Base-by-base conservation (phyloP, 2,329 filamentous ascomycete genomes). In the Sporothrix schenckii region DNA sequence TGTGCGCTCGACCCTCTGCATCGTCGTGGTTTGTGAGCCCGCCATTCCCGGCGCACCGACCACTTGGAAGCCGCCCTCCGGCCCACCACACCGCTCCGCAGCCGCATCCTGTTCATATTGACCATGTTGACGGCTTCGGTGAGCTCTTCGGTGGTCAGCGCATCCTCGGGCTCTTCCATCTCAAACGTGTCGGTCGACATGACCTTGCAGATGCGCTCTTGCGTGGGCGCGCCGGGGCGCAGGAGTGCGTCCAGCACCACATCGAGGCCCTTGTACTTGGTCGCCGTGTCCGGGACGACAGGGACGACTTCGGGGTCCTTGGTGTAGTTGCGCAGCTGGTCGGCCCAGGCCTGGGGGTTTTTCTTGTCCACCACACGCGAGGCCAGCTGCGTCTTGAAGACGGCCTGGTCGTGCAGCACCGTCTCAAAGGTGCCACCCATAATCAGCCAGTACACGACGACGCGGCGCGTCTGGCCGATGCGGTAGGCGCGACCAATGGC, bases 401-500 rank as follows among this genome's bases (percentile, higher is more conserved):
- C 82, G 1, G 89, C 85, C 72, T 87, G 88, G 78, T 92, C 91
- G 74, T 93, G 88, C 61, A 96, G 81, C 11, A 85, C 84, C 53
- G 90, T 87, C 77, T 97, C 93, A 74, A 91, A 93, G 0, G 93
- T 95, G 1, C 93, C 93, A 2, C 89, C 92, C 13, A 88, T 83
- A 34, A 93, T 82, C 72, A 97, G 88, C 21, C 91, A 90, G 79
- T 97, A 97, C 1, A 97, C 93, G 76, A 87, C 94, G 0, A 97
- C 93, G 0, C 86, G 84, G 75, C 94, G 95, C 50, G 81, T 82
- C 78, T 97, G 94, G 0, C 93, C 93, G 47, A 97, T 86, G 0
- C 94, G 91, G 79, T 95, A 97, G 0, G 92, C 91, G 68, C 94
- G 87, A 1, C 93, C 94, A 66, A 97, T 88, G 1, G 94, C 94